Evolutionary conservation across 768 basidiomycete species (phyloP), one percentile per base, ranked within the genome.

Genomic region (Amylocystis lapponica): DNA sequence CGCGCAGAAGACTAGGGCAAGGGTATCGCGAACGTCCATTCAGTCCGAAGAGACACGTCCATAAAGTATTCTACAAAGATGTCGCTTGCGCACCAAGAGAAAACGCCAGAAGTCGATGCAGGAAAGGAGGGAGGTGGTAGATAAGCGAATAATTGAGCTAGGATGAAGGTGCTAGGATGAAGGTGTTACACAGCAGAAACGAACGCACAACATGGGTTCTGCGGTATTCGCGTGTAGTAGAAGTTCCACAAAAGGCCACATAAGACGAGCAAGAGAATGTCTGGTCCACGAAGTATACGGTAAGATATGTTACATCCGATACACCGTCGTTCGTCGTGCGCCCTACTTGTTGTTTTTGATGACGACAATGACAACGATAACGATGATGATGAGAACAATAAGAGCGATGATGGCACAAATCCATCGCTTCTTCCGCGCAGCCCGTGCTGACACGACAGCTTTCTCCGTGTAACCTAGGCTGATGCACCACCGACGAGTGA

Each of bases 361-460:
- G 25, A 81, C 70, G 5, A 75, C 81, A 21, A 76, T 67, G 23
- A 88, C 68, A 39, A 86, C 71, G 34, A 75, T 82, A 34, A 79
- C 69, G 36, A 88, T 75, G 50, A 82, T 76, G 46, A 84, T 69
- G 41, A 92, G 56, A 45, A 89, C 57, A 43, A 76, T 54, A 50
- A 93, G 56, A 43, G 65, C 58, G 47, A 91, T 79, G 66, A 79
- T 60, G 74, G 95, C 95, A 68, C 94, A 97, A 61, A 95, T 94
- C 92, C 93, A 96, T 56, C 93, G 82, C 76, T 95, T 97, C 66
- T 84, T 90, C 47, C 95, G 82, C 17, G 95, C 95, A 25, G 84
- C 77, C 23, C 86, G 76, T 17, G 95, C 95, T 27, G 86, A 90
- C 27, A 66, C 70, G 40, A 97, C 86, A 6, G 94, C 95, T 57